Base-by-base conservation (phyloP, 163 green algal species). In the Chlorella variabilis region DNA sequence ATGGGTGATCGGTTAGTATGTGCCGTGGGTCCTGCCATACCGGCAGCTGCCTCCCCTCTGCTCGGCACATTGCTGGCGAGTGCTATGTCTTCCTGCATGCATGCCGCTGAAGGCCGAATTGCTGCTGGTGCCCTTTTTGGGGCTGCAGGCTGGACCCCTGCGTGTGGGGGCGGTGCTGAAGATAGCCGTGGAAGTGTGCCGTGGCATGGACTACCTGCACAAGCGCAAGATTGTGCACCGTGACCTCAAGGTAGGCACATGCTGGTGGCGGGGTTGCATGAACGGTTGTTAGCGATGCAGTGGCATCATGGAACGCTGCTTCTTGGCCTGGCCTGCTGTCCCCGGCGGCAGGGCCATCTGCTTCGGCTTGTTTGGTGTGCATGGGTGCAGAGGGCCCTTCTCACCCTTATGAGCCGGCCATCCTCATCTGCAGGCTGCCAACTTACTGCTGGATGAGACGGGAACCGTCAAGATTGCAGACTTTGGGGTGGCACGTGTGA, bases 121-220 rank as follows among this genome's bases (percentile, higher is more conserved):
- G n/a, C n/a, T n/a, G n/a, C n/a, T n/a, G n/a, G n/a, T n/a, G n/a
- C n/a, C n/a, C n/a, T n/a, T n/a, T n/a, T n/a, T n/a, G n/a, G 4
- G 18, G 3, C 13, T 80, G 83, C 89, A 97, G 89, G 87, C 89
- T 38, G 92, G 88, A 0, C 84, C 84, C n/a, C 82, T 98, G 58
- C 89, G 89, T 25, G 69, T 97, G 27, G 61, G 84, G 0, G 82
- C 92, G 45, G 82, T 98, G 13, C 77, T 99, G 2, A 95, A 96
- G 80, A 88, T 98, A 41, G 92, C 84, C 23, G 75, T 94, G 41
- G 96, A 98, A 78, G 94, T 99, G 42, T 94, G 90, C 23, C 84
- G 93, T 21, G 97, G 97, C 48, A 99, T 99, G 97, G 97, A 99
- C 88, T 99, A 99, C 91, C 88, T 99, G 84, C 97, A 99, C 88